Conservation (phyloP, 2,329 filamentous ascomycete species). For the Talaromyces sp. region DNA sequence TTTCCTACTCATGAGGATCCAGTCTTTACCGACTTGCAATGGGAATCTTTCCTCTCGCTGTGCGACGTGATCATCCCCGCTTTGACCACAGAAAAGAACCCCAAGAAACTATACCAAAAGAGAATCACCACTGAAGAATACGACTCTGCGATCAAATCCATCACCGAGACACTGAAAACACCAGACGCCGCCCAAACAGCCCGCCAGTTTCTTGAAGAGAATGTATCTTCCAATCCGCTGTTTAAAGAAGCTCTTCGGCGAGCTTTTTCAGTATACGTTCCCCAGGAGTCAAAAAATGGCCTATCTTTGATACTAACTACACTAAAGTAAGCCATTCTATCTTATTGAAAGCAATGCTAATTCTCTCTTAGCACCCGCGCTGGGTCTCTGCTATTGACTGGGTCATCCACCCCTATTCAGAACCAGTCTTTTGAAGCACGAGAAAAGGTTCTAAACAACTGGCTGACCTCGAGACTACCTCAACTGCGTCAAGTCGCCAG, state of each 20-base stretch:
- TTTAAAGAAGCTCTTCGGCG: slow-evolving; percentile 52
- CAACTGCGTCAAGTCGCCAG: slow-evolving; percentile 51
- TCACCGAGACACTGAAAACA: slow-evolving; percentile 26
- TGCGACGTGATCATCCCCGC: slow-evolving; percentile 57
- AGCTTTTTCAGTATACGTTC: slow-evolving; percentile 49
- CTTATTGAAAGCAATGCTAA: background rate
- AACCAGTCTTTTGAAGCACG: slow-evolving; percentile 54
- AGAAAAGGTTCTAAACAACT: slow-evolving; percentile 52
- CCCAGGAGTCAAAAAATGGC: slow-evolving; percentile 47
- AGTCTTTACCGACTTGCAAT: slow-evolving; percentile 55
- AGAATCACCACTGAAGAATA: slow-evolving; percentile 42
- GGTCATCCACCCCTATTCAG: slow-evolving; percentile 54
- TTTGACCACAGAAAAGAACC: slow-evolving; percentile 41
- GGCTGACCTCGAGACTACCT: slow-evolving; percentile 53
- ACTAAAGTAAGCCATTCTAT: slow-evolving; percentile 46
- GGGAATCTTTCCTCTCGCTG: slow-evolving; percentile 57
- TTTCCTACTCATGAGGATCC: slow-evolving; percentile 48
- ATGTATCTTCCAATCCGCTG: slow-evolving; percentile 45
- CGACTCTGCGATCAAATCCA: slow-evolving; percentile 25
- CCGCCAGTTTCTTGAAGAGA: slow-evolving; percentile 48
- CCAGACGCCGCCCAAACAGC: slow-evolving; percentile 37
- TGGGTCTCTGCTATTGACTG: slow-evolving; percentile 57
- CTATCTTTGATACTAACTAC: slow-evolving; percentile 53
- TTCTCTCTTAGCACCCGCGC: slow-evolving; percentile 46
- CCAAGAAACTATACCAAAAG: slow-evolving; percentile 36